Conservation (phyloP, 768 basidiomycete genomes). For the Tulasnella sp. region DNA sequence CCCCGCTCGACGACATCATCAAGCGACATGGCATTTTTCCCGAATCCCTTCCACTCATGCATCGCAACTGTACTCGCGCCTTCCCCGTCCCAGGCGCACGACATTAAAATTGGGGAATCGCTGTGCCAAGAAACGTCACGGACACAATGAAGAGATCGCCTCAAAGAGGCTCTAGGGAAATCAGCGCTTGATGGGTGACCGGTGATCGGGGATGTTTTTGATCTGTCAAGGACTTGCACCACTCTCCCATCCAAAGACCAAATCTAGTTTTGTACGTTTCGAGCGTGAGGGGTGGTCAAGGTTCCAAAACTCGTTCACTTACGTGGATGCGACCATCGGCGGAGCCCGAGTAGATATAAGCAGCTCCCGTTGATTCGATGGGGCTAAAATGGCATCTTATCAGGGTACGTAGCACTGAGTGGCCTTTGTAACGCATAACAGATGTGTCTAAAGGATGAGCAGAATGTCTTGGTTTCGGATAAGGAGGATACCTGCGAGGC, state of each 20-base stretch:
- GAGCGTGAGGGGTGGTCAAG: neutral
- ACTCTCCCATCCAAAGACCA: conserved; percentile 92
- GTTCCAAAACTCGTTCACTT: conserved; percentile 39
- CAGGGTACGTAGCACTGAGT: conserved; percentile 84
- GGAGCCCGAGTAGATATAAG: conserved; percentile 94
- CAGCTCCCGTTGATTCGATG: conserved; percentile 83
- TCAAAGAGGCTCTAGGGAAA: conserved; percentile 39
- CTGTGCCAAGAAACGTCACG: conserved; percentile 97
- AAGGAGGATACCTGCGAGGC: conserved; percentile 59
- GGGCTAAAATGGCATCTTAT: conserved; percentile 98
- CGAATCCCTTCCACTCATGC: conserved; percentile 95
- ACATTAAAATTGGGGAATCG: conserved; percentile 88
- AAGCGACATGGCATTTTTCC: conserved; percentile 60
- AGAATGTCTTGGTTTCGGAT: conserved; percentile 61
- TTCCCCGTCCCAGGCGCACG: conserved; percentile 80
- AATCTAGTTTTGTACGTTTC: conserved; percentile 55
- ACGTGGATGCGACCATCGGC: conserved; percentile 86
- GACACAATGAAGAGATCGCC: conserved; percentile 50
- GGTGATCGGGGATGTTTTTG: conserved; percentile 68
- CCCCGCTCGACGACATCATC: conserved; percentile 76
- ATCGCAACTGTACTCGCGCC: conserved; percentile 68
- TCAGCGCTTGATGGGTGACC: conserved; percentile 73
- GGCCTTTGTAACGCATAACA: conserved; percentile 94
- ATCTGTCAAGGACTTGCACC: conserved; percentile 82
- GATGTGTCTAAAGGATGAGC: conserved; percentile 90